phyloP scores from a whole-genome alignment of 176 grass and related monocot species.

The Poa pratensis region DNA sequence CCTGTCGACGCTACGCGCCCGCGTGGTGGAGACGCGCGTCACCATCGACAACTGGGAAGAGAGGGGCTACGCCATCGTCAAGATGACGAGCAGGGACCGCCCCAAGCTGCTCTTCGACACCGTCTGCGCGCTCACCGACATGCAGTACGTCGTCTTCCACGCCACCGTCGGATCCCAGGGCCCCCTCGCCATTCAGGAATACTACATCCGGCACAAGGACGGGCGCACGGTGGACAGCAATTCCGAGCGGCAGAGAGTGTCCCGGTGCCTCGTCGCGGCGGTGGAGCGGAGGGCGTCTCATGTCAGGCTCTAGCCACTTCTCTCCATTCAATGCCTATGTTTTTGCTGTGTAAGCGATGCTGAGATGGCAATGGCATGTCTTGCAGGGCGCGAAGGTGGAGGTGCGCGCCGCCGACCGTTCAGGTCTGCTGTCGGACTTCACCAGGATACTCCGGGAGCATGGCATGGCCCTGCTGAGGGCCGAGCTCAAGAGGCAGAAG shows the following conservation, averaged over 20 bases:
- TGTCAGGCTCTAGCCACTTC: constrained; percentile 37
- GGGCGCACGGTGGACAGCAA: constrained; percentile 61
- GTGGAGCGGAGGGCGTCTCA: constrained; percentile 64
- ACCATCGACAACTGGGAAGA: constrained; percentile 74
- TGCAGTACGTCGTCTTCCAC: constrained; percentile 84
- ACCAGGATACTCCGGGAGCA: constrained; percentile 63
- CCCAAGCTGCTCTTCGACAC: constrained; percentile 80
- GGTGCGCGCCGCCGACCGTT: constrained; percentile 51
- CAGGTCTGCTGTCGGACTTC: constrained; percentile 62
- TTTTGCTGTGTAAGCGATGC: not conserved
- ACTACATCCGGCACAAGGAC: constrained; percentile 79
- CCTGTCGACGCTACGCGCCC: not conserved
- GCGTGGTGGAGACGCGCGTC: constrained; percentile 35
- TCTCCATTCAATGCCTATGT: not conserved
- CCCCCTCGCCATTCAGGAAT: constrained; percentile 71
- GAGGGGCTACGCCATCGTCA: constrained; percentile 74
- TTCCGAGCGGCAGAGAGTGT: constrained; percentile 66
- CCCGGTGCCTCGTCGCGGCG: constrained; percentile 70
- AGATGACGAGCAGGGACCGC: constrained; percentile 64
- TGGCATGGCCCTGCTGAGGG: constrained; percentile 55
- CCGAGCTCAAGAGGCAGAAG: constrained; percentile 47
- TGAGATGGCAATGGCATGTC: constrained; percentile 14
- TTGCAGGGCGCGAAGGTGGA: constrained; percentile 64
- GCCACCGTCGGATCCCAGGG: constrained; percentile 64
- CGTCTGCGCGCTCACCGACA: constrained; percentile 79